Evolutionary conservation across 345 rosid species (phyloP).

Genomic region (Crucihimalaya himalaica): DNA sequence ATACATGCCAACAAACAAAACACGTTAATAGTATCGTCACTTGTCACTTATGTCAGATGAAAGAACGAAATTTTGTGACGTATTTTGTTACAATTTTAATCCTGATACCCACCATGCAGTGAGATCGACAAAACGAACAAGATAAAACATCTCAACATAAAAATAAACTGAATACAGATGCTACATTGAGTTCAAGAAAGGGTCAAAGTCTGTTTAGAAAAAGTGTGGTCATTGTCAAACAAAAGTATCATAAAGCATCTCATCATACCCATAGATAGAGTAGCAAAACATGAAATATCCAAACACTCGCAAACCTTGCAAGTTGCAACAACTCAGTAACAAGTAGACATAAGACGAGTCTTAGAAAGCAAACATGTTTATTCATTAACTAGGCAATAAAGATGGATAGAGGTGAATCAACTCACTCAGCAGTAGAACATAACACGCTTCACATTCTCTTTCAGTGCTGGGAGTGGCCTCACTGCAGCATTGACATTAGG

Average conservation of each 20-base stretch:
- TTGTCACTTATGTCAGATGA: too few relatives aligned
- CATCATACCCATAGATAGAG: not conserved
- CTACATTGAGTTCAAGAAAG: not conserved
- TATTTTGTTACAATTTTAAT: too few relatives aligned
- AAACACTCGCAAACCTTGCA: not conserved
- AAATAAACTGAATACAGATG: not conserved
- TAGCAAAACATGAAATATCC: not conserved
- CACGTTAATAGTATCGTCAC: not conserved
- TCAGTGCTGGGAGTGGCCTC: slow-evolving; percentile 84
- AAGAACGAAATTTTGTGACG: too few relatives aligned
- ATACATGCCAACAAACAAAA: not conserved
- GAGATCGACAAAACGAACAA: not conserved
- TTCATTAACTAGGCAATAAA: not conserved
- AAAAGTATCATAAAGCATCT: not conserved
- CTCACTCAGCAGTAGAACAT: slow-evolving; percentile 83
- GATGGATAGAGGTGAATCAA: not conserved
- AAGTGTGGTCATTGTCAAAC: not conserved
- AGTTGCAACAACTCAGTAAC: not conserved
- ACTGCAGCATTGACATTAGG: slow-evolving; percentile 71
- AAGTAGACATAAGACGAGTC: not conserved
- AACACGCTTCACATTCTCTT: slow-evolving; percentile 92
- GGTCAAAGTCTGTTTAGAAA: not conserved
- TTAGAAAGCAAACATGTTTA: not conserved
- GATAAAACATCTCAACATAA: too few relatives aligned
- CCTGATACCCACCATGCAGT: too few relatives aligned